Base-by-base conservation (phyloP, 2,329 filamentous ascomycete genomes). In the Triangularia setosa region DNA sequence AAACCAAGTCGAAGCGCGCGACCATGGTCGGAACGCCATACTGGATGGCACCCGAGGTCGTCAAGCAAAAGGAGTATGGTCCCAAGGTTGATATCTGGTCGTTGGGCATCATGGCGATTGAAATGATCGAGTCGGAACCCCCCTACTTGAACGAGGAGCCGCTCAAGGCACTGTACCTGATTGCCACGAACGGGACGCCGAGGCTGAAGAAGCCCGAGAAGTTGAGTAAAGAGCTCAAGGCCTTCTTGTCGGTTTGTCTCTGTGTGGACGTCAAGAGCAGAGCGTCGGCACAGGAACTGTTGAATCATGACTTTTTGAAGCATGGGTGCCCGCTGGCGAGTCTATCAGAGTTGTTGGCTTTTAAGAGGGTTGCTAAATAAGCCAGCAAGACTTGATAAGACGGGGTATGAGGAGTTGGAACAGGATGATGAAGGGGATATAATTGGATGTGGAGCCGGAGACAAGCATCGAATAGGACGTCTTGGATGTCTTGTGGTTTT, bases 21-120 rank as follows among this genome's bases (percentile, higher is more conserved):
- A 99, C 95, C 64, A 98, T 99, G 95, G 95, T 99, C 62, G 95
- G 95, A 69, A 99, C 95, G 33, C 95, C 95, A 16, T 99, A 98
- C 83, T 99, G 95, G 95, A 99, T 99, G 95, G 95, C 95, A 8
- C 95, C 95, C 40, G 95, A 99, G 78, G 95, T 99, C 54, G 95
- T 99, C 75, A 98, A 98, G 81, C 95, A 98, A 77, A 98, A 98
- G 81, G 94, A 97, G 78, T 99, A 99, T 74, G 95, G 94, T 44
- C 91, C 91, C 74, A 98, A 98, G 83, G 95, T 98, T 68, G 95
- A 99, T 75, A 97, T 98, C 75, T 99, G 95, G 95, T 97, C 93
- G 28, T 82, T 99, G 67, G 95, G 95, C 74, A 99, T 99, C 79
- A 99, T 98, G 95, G 94, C 95, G 24, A 98, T 99, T 73, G 95